A percentile compares a stretch with the other conserved stretches of the same genome.
phyloP scores from a whole-genome alignment of 129 eudicot genomes.

The Kitagawia praeruptora region DNA sequence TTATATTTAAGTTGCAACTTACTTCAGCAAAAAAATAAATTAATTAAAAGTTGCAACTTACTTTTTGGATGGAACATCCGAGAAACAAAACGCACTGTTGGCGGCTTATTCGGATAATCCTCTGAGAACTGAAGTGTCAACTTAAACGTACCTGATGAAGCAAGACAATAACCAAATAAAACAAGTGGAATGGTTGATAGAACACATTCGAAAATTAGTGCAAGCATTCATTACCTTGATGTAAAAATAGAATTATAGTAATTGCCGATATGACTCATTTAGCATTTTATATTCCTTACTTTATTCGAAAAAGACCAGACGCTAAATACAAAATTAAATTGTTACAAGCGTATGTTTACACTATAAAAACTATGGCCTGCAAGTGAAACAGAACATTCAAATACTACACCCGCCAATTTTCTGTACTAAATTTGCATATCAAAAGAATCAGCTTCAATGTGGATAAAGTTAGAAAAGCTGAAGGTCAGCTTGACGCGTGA shows the following conservation, averaged over 20 bases:
- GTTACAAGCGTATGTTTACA: neutral
- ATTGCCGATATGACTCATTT: neutral
- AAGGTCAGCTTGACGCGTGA: no score
- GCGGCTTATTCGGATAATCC: conserved; percentile 65
- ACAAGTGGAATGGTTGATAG: neutral
- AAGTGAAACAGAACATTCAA: neutral
- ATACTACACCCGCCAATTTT: neutral
- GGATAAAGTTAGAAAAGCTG: neutral
- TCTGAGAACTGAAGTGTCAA: conserved; percentile 38
- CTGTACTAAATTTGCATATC: neutral
- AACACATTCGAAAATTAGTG: neutral
- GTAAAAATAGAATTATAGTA: neutral
- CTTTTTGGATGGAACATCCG: conserved; percentile 69
- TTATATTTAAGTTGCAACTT: neutral
- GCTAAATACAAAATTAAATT: neutral
- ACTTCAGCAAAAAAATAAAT: no score
- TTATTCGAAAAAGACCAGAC: no score
- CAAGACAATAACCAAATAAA: neutral
- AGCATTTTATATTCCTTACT: neutral
- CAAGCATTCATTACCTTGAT: neutral
- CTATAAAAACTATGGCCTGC: no score
- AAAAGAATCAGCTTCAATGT: neutral
- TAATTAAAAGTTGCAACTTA: conserved; percentile 35
- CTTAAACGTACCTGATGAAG: conserved; percentile 31
- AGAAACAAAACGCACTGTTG: conserved; percentile 52